Evolutionary conservation across 768 basidiomycete genomes (phyloP).

Genomic region (Coprinellus aureogranulatus): DNA sequence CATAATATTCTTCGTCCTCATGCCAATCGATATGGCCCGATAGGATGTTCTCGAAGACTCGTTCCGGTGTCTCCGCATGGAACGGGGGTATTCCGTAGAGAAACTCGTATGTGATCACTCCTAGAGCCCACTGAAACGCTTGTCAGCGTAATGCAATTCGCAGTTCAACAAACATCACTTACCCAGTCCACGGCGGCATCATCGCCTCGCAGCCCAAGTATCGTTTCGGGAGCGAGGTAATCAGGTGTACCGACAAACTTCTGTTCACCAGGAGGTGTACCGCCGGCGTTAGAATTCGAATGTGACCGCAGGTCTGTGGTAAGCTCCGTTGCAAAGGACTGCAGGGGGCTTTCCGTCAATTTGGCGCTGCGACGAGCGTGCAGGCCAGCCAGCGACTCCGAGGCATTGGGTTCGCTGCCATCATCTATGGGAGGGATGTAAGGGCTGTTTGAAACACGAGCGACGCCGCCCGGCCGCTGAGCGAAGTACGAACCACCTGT

Average conservation of each 20-base stretch:
- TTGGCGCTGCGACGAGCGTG: constrained; percentile 47
- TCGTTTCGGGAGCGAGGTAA: constrained; percentile 94
- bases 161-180: constrained; percentile 8
- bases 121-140: constrained; percentile 85
- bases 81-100: constrained; percentile 96
- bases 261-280: constrained; percentile 75
- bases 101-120: constrained; percentile 98
- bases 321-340: constrained; percentile 83
- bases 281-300: constrained; percentile 52
- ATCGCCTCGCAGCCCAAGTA: constrained; percentile 91
- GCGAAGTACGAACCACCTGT: constrained; percentile 77
- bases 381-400: constrained; percentile 66
- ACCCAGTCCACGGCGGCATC: constrained; percentile 98
- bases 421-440: constrained; percentile 75
- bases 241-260: constrained; percentile 98
- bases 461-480: constrained; percentile 58
- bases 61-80: constrained; percentile 95
- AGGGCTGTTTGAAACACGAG: constrained; percentile 63
- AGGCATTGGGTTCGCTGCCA: constrained; percentile 81
- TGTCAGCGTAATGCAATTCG: constrained; percentile 11
- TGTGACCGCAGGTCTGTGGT: constrained; percentile 82
- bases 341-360: constrained; percentile 73
- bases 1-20: constrained; percentile 91
- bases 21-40: constrained; percentile 95
- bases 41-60: constrained; percentile 97